A percentile compares a stretch with the other conserved stretches of the same genome.
Conservation (phyloP, 177 flowering plant genomes). For the Vitis hybrid region DNA sequence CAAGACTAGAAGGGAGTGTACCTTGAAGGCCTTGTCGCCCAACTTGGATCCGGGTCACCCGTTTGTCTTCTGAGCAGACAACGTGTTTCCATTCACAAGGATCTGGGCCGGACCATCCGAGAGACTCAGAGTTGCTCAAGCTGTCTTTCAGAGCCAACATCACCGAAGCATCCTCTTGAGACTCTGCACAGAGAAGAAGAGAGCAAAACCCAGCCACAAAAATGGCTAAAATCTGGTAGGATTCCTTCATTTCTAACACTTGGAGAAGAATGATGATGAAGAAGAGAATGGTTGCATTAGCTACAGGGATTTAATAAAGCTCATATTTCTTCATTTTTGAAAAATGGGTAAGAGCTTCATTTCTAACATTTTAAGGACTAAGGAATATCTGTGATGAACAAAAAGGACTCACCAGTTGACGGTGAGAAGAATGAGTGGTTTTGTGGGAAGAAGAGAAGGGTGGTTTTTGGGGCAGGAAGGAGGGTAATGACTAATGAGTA, state of each 20-base stretch:
- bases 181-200: not conserved
- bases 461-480: not conserved
- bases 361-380: no score
- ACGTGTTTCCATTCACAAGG: slow-evolving; percentile 62
- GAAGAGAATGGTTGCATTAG: not conserved
- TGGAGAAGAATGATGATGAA: not conserved
- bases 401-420: no score
- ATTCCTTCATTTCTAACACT: not conserved
- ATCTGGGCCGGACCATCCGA: slow-evolving; percentile 61
- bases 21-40: slow-evolving; percentile 55
- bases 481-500: not conserved
- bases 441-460: no score
- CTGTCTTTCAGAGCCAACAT: slow-evolving; percentile 46
- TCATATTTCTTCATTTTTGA: no score
- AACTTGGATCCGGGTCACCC: slow-evolving; percentile 71
- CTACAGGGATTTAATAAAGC: no score
- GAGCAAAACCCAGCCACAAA: slow-evolving; percentile 16
- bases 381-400: no score
- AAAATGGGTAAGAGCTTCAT: no score
- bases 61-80: slow-evolving; percentile 37
- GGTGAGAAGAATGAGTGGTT: no score
- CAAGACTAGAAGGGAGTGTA: slow-evolving; percentile 46
- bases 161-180: slow-evolving; percentile 38
- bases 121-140: slow-evolving; percentile 33
- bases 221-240: slow-evolving; percentile 8